Evolutionary conservation across 192 early-diverging fungal species (phyloP).

Genomic region (Backusella tarrabulga): DNA sequence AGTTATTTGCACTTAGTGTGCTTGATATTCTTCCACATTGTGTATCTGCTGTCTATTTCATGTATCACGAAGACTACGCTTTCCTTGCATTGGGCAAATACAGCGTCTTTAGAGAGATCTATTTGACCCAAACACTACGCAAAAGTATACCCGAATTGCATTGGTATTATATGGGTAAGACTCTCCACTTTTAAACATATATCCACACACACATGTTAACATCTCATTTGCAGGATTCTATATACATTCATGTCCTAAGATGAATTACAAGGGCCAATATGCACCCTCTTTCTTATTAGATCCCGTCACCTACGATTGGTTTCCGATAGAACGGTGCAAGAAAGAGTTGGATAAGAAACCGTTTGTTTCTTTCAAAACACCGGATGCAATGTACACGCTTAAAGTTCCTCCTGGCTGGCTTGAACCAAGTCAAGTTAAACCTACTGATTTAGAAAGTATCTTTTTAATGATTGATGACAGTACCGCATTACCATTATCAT

Average conservation of each 20-base stretch:
- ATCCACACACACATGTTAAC: not conserved
- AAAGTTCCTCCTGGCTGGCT: slow-evolving; percentile 3
- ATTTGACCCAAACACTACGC: slow-evolving; percentile 52
- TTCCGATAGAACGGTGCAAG: slow-evolving; percentile 46
- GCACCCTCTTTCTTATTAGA: slow-evolving; percentile 83
- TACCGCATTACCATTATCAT: not conserved
- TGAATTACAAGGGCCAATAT: slow-evolving; percentile 93
- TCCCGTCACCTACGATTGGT: slow-evolving; percentile 57
- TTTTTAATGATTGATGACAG: not conserved
- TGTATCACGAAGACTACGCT: slow-evolving; percentile 88
- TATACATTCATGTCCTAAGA: slow-evolving; percentile 88
- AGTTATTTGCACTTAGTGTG: slow-evolving; percentile 87
- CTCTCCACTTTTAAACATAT: not conserved
- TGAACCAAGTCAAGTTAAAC: not conserved
- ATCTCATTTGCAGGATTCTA: slow-evolving; percentile 62
- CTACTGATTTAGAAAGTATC: not conserved
- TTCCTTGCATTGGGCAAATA: slow-evolving; percentile 82
- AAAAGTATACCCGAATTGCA: slow-evolving; percentile 46
- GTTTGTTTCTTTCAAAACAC: slow-evolving; percentile 46
- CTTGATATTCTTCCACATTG: slow-evolving; percentile 88
- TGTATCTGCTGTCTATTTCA: slow-evolving; percentile 91
- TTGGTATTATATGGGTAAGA: slow-evolving; percentile 92
- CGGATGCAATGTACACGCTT: not conserved
- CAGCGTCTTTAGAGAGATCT: slow-evolving; percentile 82
- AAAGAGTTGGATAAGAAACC: slow-evolving; percentile 50